Base-by-base conservation (phyloP, 2,329 filamentous ascomycete genomes). In the Aspergillaceae sp. region DNA sequence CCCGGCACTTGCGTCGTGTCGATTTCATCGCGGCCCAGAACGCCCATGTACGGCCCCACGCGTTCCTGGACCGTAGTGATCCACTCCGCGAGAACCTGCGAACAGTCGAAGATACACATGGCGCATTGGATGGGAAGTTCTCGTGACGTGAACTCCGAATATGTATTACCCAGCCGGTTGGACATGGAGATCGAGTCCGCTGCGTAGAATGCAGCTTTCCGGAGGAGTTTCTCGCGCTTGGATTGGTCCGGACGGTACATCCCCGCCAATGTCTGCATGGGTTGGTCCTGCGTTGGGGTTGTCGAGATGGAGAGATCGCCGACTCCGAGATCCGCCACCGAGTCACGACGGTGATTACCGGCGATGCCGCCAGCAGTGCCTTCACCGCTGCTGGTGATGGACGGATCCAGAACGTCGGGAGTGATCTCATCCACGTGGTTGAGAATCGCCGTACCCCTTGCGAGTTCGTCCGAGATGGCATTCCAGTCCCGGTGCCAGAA, bases 401-500 rank as follows among this genome's bases (percentile, higher is more conserved):
- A 60, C 0, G 57, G 58, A n/a, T 61, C 61, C 2, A 62, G 47
- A 3, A 61, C 52, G 7, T 65, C 64, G 5, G 59, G 49, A 10
- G 58, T 51, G 28, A 56, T 47, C 3, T 61, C 57, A 48, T 86
- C 84, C 10, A 80, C 78, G 58, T 88, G 83, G 53, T 87, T 84
- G 26, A 84, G 75, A 9, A 89, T 79, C 52, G 94, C 88, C 34
- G 79, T 77, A 9, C 87, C 87, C 32, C 81, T 79, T 2, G 87
- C 86, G 27, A 96, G 74, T 65, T 96, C 91, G 47, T 92, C 83
- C 0, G 87, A 85, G 80, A 97, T 87, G 4, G 84, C 86, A 52
- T 94, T 87, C 76, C 88, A 97, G 62, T 98, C 89, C 7, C 89
- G 80, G 58, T 91, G 84, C 88, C 90, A 96, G 59, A 96, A 90